Base-by-base conservation (phyloP, 331 rosid genomes). In the Pyracantha coccinea region DNA sequence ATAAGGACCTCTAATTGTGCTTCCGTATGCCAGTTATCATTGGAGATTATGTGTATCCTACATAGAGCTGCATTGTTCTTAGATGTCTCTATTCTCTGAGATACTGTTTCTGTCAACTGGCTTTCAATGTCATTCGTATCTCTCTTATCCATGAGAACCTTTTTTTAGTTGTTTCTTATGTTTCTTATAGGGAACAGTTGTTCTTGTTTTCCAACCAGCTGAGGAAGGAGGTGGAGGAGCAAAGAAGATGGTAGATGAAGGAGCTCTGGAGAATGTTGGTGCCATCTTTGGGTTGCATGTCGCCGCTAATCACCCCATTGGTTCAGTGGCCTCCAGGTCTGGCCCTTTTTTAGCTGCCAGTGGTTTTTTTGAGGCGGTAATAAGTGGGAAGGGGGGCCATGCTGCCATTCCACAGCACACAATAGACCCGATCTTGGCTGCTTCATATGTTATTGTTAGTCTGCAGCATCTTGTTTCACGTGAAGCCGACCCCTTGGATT, bases 211-310 rank as follows among this genome's bases (percentile, higher is more conserved):
- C 83, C 95, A 89, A 86, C 97, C 94, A 29, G 94, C 92, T 44
- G 97, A 91, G 85, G 95, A 89, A 86, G 95, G 97, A 73, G 79
- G 88, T 60, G 85, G 79, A n/a, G 97, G 97, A 77, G 97, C 92
- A 50, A 88, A 86, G 85, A 75, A 72, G 83, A 78, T 91, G 75
- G 32, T 91, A 76, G 91, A 86, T 21, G 69, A 83, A 4, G 92
- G 92, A 25, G 89, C 58, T 9, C 59, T 91, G 59, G 85, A 87
- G 71, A 80, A 89, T 70, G 78, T 89, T 69, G 75, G 80, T 69
- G 91, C 95, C 77, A 89, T 91, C 63, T 91, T 91, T 45, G 97
- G 90, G 50, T 60, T 89, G 78, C 97, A 91, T 61, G 33, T 89
- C 52, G 0, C 71, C 6, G 4, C 47, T 55, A 3, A 0, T 10